Percentiles rank a stretch among this genome's conserved stretches.
These are phyloP conservation scores for Luffa acutangula DNA, from an alignment of 306 rosid species.

Conservation along the genomic window DNA sequence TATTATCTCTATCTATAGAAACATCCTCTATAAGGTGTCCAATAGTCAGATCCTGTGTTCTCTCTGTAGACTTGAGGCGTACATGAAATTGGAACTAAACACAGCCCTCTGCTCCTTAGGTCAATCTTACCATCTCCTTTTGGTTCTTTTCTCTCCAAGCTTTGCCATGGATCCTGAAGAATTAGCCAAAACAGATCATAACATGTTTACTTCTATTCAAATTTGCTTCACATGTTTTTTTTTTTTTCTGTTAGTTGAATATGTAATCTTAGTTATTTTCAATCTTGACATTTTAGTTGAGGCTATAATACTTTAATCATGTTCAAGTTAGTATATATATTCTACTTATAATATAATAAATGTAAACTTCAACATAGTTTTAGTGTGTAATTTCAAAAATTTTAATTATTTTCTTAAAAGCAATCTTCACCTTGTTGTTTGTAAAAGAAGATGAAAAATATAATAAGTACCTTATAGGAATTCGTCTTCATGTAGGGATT, in stretches of 20 bases:
- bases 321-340: too few relatives aligned
- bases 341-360: too few relatives aligned
- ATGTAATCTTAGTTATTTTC: too few relatives aligned
- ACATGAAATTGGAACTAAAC: conserved; percentile 79
- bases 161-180: conserved; percentile 58
- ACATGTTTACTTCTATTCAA: neutral
- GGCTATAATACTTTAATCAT: too few relatives aligned
- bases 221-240: too few relatives aligned
- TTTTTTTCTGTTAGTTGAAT: too few relatives aligned
- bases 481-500: conserved; percentile 73
- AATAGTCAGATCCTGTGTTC: conserved; percentile 71
- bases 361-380: too few relatives aligned
- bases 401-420: too few relatives aligned
- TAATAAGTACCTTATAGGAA: conserved; percentile 38
- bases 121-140: conserved; percentile 46
- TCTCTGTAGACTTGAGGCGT: conserved; percentile 72
- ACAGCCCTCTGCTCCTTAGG: conserved; percentile 69
- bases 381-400: too few relatives aligned
- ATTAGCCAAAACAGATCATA: neutral
- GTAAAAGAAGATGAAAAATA: neutral
- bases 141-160: conserved; percentile 42
- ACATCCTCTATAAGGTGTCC: conserved; percentile 94
- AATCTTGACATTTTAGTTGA: too few relatives aligned
- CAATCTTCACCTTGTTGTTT: too few relatives aligned
- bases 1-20: conserved; percentile 39